Evolutionary conservation across 2,329 filamentous ascomycete species (phyloP).

Genomic region (Aspergillus pseudoterreus): DNA sequence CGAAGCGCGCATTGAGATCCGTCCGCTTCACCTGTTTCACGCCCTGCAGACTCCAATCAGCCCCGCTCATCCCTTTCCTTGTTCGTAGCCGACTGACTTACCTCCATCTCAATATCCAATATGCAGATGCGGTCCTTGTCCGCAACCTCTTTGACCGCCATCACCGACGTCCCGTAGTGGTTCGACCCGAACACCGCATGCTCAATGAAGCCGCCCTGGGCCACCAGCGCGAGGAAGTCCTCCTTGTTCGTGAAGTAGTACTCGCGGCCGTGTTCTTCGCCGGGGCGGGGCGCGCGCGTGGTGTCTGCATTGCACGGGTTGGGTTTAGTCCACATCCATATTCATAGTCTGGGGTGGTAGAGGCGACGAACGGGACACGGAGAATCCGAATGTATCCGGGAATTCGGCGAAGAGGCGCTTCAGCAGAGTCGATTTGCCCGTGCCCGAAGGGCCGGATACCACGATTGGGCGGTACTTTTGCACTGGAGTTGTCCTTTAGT

Average conservation of each 20-base stretch:
- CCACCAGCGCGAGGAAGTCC: slow-evolving; percentile 65
- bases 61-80: neutral
- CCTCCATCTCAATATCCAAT: slow-evolving; percentile 96
- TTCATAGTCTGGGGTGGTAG: neutral
- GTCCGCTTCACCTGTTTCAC: slow-evolving; percentile 89
- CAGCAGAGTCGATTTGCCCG: slow-evolving; percentile 42
- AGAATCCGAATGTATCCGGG: slow-evolving; percentile 43
- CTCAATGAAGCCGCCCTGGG: slow-evolving; percentile 75
- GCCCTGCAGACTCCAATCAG: slow-evolving; percentile 48
- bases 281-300: slow-evolving; percentile 70
- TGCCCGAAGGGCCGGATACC: slow-evolving; percentile 39
- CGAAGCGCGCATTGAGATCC: slow-evolving; percentile 69
- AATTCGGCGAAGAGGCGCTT: slow-evolving; percentile 40
- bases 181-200: slow-evolving; percentile 83
- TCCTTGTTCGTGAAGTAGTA: slow-evolving; percentile 73
- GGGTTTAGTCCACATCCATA: neutral
- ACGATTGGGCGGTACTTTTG: slow-evolving; percentile 38
- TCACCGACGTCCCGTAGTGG: slow-evolving; percentile 78
- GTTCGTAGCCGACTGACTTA: slow-evolving; percentile 24
- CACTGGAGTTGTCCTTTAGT: slow-evolving; percentile 10
- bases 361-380: slow-evolving; percentile 33
- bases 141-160: slow-evolving; percentile 71
- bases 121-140: slow-evolving; percentile 72
- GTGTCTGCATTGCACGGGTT: slow-evolving; percentile 55
- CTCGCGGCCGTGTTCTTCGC: slow-evolving; percentile 71